A percentile compares a stretch with the other conserved stretches of the same genome.
Evolutionary conservation across 805 yeast genomes (phyloP).

Genomic region (Kodamaea jinghongensis): DNA sequence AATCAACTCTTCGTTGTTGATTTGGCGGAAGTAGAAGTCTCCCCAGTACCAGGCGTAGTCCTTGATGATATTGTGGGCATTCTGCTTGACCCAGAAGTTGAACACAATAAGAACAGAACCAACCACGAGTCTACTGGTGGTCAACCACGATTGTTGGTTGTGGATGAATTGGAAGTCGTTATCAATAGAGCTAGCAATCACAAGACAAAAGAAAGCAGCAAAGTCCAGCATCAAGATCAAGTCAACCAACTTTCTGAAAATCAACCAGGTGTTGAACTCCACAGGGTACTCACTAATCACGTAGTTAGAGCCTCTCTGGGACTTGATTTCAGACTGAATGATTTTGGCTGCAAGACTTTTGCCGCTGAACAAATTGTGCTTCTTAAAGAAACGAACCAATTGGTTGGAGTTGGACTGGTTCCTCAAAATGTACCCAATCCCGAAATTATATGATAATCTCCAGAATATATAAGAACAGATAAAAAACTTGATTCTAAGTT

Average conservation of each 20-base stretch:
- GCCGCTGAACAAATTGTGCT: conserved; percentile 19
- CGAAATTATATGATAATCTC: conserved; percentile 73
- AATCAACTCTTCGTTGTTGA: conserved; percentile 59
- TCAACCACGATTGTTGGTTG: conserved; percentile 42
- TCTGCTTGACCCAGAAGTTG: conserved; percentile 81
- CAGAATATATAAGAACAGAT: conserved; percentile 63
- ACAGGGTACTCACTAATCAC: conserved; percentile 45
- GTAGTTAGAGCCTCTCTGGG: conserved; percentile 40
- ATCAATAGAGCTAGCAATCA: conserved; percentile 45
- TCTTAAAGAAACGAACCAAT: conserved; percentile 51
- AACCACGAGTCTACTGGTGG: conserved; percentile 49
- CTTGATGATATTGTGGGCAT: conserved; percentile 84
- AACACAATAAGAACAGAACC: conserved; percentile 66
- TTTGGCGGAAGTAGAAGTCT: conserved; percentile 79
- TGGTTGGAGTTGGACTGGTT: conserved; percentile 60
- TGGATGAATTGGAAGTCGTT: conserved; percentile 36
- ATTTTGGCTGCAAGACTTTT: conserved; percentile 38
- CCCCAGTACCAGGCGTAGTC: conserved; percentile 97
- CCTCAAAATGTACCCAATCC: conserved; percentile 70
- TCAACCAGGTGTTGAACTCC: conserved; percentile 80
- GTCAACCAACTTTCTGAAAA: conserved; percentile 77
- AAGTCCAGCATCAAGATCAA: conserved; percentile 83
- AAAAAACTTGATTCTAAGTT: conserved; percentile 36
- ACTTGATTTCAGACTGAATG: conserved; percentile 30
- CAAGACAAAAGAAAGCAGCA: conserved; percentile 66